Evolutionary conservation across 75 land plant species (phyloP).

Genomic region (Gnetum montanum): DNA sequence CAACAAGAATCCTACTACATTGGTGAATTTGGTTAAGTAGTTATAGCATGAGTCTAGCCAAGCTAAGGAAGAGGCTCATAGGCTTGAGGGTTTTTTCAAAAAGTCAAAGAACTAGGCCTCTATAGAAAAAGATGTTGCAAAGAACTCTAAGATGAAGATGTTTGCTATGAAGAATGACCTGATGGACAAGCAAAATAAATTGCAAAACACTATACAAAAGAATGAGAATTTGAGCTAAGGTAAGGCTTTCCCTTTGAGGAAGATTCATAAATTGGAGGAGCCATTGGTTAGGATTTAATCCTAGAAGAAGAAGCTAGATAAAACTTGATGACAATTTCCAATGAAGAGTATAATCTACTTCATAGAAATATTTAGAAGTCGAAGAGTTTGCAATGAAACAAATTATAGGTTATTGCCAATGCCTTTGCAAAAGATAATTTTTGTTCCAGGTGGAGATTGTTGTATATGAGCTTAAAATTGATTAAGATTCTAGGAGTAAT

Average conservation of each 20-base stretch:
- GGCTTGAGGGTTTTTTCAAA: slow-evolving; percentile 15
- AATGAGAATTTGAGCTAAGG: slow-evolving; percentile 32
- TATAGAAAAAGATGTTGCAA: slow-evolving; percentile 24
- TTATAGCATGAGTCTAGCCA: slow-evolving; percentile 15
- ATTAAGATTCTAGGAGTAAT: too few relatives aligned
- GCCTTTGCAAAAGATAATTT: too few relatives aligned
- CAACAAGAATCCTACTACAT: slow-evolving; percentile 17
- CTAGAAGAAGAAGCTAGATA: slow-evolving; percentile 21
- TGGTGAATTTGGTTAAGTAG: slow-evolving; percentile 10
- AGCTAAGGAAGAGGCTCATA: slow-evolving; percentile 24
- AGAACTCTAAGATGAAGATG: slow-evolving; percentile 34
- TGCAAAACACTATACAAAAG: slow-evolving; percentile 33
- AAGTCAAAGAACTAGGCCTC: slow-evolving; percentile 24
- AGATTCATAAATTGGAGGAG: slow-evolving; percentile 27
- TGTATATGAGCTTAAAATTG: too few relatives aligned
- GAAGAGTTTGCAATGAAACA: too few relatives aligned
- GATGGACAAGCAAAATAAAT: slow-evolving; percentile 45
- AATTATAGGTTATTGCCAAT: too few relatives aligned
- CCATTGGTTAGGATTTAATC: slow-evolving; percentile 22
- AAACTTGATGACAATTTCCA: not conserved
- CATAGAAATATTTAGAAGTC: slow-evolving; percentile 23
- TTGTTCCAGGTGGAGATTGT: too few relatives aligned
- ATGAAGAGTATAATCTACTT: slow-evolving; percentile 33
- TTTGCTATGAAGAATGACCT: slow-evolving; percentile 35
- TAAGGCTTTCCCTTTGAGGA: slow-evolving; percentile 31